Evolutionary conservation across 345 rosid species (phyloP).

Genomic region (Excoecaria cochinchinensis): DNA sequence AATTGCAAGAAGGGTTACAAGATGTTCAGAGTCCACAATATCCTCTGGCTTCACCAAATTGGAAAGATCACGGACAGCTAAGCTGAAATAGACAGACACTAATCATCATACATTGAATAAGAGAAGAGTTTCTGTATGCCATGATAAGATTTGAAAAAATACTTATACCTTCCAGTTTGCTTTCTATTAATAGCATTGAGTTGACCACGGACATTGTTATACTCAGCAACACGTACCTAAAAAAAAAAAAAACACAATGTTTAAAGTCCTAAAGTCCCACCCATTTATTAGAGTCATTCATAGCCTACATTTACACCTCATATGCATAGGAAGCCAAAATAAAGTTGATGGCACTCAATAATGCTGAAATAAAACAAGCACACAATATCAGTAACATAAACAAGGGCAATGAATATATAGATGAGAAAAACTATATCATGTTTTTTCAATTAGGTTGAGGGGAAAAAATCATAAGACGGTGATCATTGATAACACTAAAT

Average conservation of each 20-base stretch:
- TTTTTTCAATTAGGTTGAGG: not conserved
- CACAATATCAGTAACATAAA: not conserved
- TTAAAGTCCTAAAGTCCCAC: not conserved
- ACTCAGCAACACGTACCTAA: constrained; percentile 94
- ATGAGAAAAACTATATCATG: not conserved
- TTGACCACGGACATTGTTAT: constrained; percentile 90
- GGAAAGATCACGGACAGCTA: constrained; percentile 99
- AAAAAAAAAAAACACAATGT: constrained; percentile 13
- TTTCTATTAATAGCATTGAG: constrained; percentile 91
- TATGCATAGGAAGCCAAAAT: not conserved
- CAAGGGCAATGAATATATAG: not conserved
- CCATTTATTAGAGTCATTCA: not conserved
- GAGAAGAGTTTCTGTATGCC: not conserved
- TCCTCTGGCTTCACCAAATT: constrained; percentile 89
- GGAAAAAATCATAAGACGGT: not conserved
- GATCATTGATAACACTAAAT: not conserved
- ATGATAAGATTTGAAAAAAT: constrained; percentile 1
- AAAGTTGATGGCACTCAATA: not conserved
- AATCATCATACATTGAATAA: constrained; percentile 20
- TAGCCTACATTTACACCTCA: not conserved
- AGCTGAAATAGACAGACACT: constrained; percentile 49
- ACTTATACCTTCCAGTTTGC: constrained; percentile 89
- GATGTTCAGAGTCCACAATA: constrained; percentile 77
- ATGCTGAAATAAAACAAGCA: not conserved
- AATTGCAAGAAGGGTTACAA: constrained; percentile 78